Conservation (phyloP, 306 rosid species). For the Vigna reflexopilosa region DNA sequence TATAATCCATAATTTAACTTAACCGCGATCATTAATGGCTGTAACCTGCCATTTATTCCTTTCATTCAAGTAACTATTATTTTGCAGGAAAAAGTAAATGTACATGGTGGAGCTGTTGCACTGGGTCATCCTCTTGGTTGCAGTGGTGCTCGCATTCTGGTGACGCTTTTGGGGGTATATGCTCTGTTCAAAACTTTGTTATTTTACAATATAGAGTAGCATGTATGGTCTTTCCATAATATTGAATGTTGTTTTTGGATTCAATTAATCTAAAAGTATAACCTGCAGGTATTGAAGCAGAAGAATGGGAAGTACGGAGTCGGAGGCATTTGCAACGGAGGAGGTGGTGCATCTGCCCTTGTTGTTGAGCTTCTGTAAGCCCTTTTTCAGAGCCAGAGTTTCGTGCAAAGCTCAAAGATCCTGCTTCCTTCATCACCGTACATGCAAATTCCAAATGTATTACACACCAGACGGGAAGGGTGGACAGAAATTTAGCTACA, state of each 20-base stretch:
- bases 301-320: slow-evolving; percentile 92
- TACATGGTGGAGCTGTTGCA: slow-evolving; percentile 95
- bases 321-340: slow-evolving; percentile 97
- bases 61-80: slow-evolving; percentile 22
- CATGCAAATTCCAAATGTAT: slow-evolving; percentile 34
- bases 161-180: slow-evolving; percentile 95
- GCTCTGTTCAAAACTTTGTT: slow-evolving; percentile 20
- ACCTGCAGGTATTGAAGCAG: slow-evolving; percentile 77
- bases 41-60: slow-evolving; percentile 21
- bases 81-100: slow-evolving; percentile 82
- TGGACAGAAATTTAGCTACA: slow-evolving; percentile 23
- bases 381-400: slow-evolving; percentile 24
- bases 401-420: slow-evolving; percentile 24
- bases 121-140: slow-evolving; percentile 99
- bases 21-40: neutral
- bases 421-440: slow-evolving; percentile 3
- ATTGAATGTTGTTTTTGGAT: slow-evolving; percentile 3
- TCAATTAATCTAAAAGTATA: slow-evolving; percentile 16
- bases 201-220: slow-evolving; percentile 17
- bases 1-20: slow-evolving; percentile 13
- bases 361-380: slow-evolving; percentile 85
- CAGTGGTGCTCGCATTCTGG: slow-evolving; percentile 98
- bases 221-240: neutral
- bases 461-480: slow-evolving; percentile 15
- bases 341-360: slow-evolving; percentile 99